These are phyloP conservation scores for Capsicum baccatum DNA, from an alignment of 257 asterid species.

Conservation along the genomic window DNA sequence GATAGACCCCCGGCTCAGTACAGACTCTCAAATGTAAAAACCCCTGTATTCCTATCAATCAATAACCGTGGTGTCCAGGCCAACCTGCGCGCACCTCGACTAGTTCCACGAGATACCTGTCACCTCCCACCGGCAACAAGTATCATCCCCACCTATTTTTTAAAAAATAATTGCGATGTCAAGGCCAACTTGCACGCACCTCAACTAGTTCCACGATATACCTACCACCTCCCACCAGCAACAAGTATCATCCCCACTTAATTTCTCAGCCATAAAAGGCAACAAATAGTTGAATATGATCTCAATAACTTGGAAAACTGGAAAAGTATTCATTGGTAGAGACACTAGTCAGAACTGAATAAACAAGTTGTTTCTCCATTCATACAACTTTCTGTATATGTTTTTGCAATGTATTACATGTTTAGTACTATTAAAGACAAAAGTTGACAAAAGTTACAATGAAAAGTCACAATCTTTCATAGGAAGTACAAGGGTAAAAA, in stretches of 20 bases:
- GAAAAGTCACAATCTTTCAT: neutral
- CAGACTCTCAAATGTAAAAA: constrained; percentile 57
- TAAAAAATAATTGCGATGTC: too few relatives aligned
- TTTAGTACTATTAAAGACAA: neutral
- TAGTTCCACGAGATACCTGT: too few relatives aligned
- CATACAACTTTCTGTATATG: constrained; percentile 7
- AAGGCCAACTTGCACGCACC: too few relatives aligned
- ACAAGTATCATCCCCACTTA: constrained; percentile 42
- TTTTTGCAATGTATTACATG: neutral
- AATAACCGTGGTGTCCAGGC: constrained; percentile 23
- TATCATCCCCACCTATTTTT: too few relatives aligned
- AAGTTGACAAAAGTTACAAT: neutral
- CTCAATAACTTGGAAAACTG: too few relatives aligned
- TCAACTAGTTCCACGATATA: too few relatives aligned
- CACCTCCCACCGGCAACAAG: too few relatives aligned
- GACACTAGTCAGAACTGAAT: neutral
- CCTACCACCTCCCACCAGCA: too few relatives aligned
- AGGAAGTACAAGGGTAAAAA: neutral
- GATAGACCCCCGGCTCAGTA: too few relatives aligned
- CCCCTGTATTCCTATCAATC: constrained; percentile 51
- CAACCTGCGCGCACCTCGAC: too few relatives aligned
- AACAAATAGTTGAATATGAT: constrained; percentile 36
- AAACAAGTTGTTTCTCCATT: neutral
- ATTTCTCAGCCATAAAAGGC: constrained; percentile 56
- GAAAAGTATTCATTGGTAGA: neutral